phyloP scores from a whole-genome alignment of 2,329 filamentous ascomycete genomes.

The Fusarium sp. region DNA sequence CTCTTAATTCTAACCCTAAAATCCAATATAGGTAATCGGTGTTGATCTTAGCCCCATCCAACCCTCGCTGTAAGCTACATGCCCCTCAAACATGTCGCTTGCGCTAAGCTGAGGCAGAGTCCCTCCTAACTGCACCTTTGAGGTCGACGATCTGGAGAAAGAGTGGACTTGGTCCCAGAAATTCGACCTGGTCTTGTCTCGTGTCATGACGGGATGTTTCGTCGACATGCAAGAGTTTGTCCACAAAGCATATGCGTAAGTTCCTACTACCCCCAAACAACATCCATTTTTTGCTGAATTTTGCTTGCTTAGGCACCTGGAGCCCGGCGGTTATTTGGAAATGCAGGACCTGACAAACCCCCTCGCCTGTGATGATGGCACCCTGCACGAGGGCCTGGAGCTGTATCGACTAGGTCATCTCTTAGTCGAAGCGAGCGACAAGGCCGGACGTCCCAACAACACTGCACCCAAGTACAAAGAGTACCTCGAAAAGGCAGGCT shows the following conservation, averaged over 20 bases:
- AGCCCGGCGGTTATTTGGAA: conserved; percentile 13
- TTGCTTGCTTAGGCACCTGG: neutral
- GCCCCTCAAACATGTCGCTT: neutral
- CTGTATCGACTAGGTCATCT: neutral
- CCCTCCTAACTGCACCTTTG: neutral
- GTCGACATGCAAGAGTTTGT: neutral
- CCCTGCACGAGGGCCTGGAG: neutral
- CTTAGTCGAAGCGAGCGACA: conserved; percentile 4
- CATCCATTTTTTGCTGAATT: fast-evolving
- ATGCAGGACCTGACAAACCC: conserved; percentile 23
- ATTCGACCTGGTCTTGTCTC: neutral
- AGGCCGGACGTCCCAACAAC: conserved; percentile 2
- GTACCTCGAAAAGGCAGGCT: conserved; percentile 17
- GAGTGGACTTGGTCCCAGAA: neutral
- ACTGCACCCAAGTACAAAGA: conserved; percentile 2
- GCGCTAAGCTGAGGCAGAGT: neutral
- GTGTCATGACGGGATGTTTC: neutral
- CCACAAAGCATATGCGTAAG: neutral
- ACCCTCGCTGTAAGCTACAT: neutral
- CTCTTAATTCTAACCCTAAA: neutral
- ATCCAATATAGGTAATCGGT: neutral
- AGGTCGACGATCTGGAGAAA: neutral
- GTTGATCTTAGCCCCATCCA: neutral
- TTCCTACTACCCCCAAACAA: fast-evolving
- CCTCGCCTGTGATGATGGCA: conserved; percentile 10